phyloP scores from a whole-genome alignment of 108 stramenopile species.

The Seminavis robusta region DNA sequence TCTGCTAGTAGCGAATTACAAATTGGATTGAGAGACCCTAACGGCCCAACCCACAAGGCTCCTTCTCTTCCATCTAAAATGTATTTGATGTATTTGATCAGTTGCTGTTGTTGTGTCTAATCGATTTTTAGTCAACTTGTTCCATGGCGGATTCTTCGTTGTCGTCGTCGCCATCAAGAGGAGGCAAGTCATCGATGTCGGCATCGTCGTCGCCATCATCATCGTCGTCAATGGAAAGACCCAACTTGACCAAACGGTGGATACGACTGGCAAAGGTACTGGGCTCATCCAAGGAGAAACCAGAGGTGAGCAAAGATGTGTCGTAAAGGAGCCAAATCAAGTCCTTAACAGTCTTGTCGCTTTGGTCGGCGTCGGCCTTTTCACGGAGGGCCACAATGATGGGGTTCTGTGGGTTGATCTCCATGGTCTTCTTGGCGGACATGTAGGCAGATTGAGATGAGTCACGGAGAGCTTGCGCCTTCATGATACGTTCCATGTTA shows the following conservation, averaged over 20 bases:
- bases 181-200: slow-evolving; percentile 93
- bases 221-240: slow-evolving; percentile 98
- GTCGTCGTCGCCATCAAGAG: slow-evolving; percentile 91
- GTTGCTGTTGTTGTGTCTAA: no score
- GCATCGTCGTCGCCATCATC: slow-evolving; percentile 89
- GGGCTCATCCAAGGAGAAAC: slow-evolving; percentile 99
- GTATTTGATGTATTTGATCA: no score
- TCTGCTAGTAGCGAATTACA: no score
- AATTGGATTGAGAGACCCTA: no score
- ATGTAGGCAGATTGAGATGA: slow-evolving; percentile 97
- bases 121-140: slow-evolving; percentile 98
- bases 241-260: slow-evolving; percentile 99
- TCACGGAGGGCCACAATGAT: slow-evolving; percentile 97
- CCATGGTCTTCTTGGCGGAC: slow-evolving; percentile 99
- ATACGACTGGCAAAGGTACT: slow-evolving; percentile 99
- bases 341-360: slow-evolving; percentile 99
- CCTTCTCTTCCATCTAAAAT: no score
- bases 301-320: slow-evolving; percentile 96
- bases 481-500: slow-evolving; percentile 99
- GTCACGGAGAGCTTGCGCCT: slow-evolving; percentile 99
- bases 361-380: slow-evolving; percentile 98
- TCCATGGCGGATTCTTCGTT: slow-evolving; percentile 98
- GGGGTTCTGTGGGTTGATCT: slow-evolving; percentile 99
- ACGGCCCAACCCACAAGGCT: no score
- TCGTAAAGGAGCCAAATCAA: slow-evolving; percentile 99